Conservation (phyloP, 768 basidiomycete genomes). For the Tricholoma saponaceum region DNA sequence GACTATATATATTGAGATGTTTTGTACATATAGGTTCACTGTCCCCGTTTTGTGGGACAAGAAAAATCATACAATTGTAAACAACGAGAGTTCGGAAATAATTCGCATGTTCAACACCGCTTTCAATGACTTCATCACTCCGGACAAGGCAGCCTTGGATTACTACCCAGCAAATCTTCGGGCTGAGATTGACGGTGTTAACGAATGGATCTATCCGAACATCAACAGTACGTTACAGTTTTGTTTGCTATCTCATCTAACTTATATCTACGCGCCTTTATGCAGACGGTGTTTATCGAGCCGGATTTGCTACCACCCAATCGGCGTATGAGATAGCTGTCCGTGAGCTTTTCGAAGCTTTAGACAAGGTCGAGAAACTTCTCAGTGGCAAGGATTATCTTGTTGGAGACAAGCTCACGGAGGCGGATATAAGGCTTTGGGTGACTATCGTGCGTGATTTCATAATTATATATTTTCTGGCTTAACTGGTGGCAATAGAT, state of each 20-base stretch:
- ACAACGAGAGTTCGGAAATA: slow-evolving; percentile 94
- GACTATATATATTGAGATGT: not conserved
- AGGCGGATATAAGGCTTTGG: slow-evolving; percentile 82
- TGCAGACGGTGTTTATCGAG: slow-evolving; percentile 80
- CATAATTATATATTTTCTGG: not conserved
- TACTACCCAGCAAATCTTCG: slow-evolving; percentile 75
- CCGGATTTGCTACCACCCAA: slow-evolving; percentile 83
- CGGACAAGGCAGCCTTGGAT: slow-evolving; percentile 62
- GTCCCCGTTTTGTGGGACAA: slow-evolving; percentile 94
- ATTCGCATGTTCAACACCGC: slow-evolving; percentile 89
- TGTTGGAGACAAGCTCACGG: slow-evolving; percentile 78
- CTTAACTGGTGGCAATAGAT: slow-evolving; percentile 37
- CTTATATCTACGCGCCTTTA: not conserved
- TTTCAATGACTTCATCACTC: slow-evolving; percentile 70
- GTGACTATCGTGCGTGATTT: slow-evolving; percentile 76
- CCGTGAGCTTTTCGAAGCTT: slow-evolving; percentile 63
- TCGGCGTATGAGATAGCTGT: slow-evolving; percentile 80
- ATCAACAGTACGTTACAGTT: slow-evolving; percentile 64
- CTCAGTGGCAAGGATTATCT: slow-evolving; percentile 80
- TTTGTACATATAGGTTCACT: slow-evolving; percentile 53
- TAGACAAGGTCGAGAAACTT: slow-evolving; percentile 79
- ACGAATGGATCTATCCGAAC: slow-evolving; percentile 81
- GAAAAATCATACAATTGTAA: slow-evolving; percentile 82
- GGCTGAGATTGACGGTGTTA: slow-evolving; percentile 77
- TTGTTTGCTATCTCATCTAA: not conserved